Percentiles rank a stretch among this genome's conserved stretches.
Conservation (phyloP, 2,329 filamentous ascomycete genomes). For the Capronia coronata region DNA sequence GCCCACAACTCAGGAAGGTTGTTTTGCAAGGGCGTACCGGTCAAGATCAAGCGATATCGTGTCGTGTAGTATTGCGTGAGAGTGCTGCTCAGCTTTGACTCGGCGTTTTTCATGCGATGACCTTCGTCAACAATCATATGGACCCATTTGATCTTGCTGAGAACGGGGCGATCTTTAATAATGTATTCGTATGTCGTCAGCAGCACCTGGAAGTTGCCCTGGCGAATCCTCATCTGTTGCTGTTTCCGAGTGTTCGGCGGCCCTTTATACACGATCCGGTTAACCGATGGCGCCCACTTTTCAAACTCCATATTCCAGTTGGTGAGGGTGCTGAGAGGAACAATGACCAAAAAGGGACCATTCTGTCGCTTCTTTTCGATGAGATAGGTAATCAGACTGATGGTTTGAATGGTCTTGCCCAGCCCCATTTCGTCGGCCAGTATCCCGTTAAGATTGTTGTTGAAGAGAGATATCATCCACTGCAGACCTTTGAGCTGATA, state of each 20-base stretch:
- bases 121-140: conserved; percentile 99
- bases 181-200: conserved; percentile 99
- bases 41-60: conserved; percentile 91
- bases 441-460: conserved; percentile 99
- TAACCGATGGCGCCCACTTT: conserved; percentile 89
- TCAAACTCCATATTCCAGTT: conserved; percentile 99
- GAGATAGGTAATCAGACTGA: conserved; percentile 92
- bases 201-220: conserved; percentile 90
- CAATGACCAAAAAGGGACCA: conserved; percentile 92
- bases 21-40: conserved; percentile 94
- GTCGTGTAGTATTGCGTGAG: conserved; percentile 93
- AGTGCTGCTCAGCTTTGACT: conserved; percentile 91
- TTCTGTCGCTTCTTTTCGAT: conserved; percentile 91
- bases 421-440: conserved; percentile 99
- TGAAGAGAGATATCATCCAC: conserved; percentile 99
- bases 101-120: conserved; percentile 98
- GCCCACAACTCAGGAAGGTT: conserved; percentile 95
- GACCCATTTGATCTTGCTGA: conserved; percentile 99
- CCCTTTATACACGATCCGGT: conserved; percentile 92
- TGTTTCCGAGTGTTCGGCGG: conserved; percentile 80
- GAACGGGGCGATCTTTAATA: conserved; percentile 91
- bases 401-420: conserved; percentile 98
- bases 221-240: conserved; percentile 88
- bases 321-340: conserved; percentile 90
- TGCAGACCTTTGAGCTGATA: conserved; percentile 98